A percentile compares a stretch with the other conserved stretches of the same genome.
These are phyloP conservation scores for Fusarium sp. DNA, from an alignment of 2,329 filamentous ascomycete species.

Conservation along the genomic window DNA sequence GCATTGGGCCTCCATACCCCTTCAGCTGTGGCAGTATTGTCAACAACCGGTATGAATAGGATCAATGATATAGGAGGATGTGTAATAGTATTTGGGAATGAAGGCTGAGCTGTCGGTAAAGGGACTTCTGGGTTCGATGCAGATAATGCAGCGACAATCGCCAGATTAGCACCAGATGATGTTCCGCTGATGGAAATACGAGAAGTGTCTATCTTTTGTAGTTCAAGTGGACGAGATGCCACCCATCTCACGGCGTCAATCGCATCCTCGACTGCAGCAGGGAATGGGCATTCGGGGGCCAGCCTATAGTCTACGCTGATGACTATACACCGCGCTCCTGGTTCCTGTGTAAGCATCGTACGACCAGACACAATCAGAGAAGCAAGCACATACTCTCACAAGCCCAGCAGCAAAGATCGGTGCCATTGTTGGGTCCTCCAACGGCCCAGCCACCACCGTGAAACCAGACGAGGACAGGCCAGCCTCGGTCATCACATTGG, in stretches of 20 bases:
- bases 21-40: slow-evolving; percentile 46
- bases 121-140: slow-evolving; percentile 14
- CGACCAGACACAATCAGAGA: not conserved
- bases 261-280: slow-evolving; percentile 47
- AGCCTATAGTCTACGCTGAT: slow-evolving; percentile 48
- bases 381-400: slow-evolving; percentile 41
- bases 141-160: slow-evolving; percentile 35
- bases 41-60: slow-evolving; percentile 47
- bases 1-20: slow-evolving; percentile 39
- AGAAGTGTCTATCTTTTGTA: slow-evolving; percentile 37
- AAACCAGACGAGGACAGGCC: slow-evolving; percentile 52
- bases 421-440: slow-evolving; percentile 47
- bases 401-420: slow-evolving; percentile 46
- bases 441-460: slow-evolving; percentile 54
- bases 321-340: slow-evolving; percentile 41
- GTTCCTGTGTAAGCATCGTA: not conserved
- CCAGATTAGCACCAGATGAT: slow-evolving; percentile 44
- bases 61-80: slow-evolving; percentile 25
- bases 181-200: slow-evolving; percentile 45
- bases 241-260: slow-evolving; percentile 47
- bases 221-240: slow-evolving; percentile 20
- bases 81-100: slow-evolving; percentile 6
- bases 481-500: slow-evolving; percentile 38
- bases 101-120: slow-evolving; percentile 31
- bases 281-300: slow-evolving; percentile 49